phyloP scores from a whole-genome alignment of 140 eudicot genomes.

The Flaveria floridana region DNA sequence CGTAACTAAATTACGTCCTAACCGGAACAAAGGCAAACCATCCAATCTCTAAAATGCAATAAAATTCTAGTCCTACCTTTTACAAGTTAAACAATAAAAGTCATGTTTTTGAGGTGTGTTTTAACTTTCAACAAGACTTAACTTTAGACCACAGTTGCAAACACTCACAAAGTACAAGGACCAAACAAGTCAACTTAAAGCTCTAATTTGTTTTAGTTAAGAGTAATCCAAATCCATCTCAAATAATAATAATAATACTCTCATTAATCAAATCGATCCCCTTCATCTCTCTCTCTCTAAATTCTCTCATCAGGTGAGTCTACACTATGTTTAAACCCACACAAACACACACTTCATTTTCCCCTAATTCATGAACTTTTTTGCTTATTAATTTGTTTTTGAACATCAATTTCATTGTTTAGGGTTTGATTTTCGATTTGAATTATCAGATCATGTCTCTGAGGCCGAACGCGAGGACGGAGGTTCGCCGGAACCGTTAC shows the following conservation, averaged over 20 bases:
- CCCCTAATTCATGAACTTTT: background rate
- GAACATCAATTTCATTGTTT: background rate
- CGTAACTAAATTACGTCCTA: too few species aligned
- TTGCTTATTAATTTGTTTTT: slow-evolving; percentile 13
- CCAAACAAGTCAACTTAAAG: background rate
- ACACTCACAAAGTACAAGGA: background rate
- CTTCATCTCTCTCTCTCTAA: background rate
- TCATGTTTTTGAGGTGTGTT: background rate
- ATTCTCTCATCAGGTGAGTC: slow-evolving; percentile 33
- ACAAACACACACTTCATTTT: slow-evolving; percentile 18
- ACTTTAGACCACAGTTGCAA: background rate
- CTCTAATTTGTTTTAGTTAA: background rate
- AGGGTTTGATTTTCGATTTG: slow-evolving; percentile 28
- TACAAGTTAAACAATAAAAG: background rate
- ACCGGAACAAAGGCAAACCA: too few species aligned
- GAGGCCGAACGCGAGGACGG: slow-evolving; percentile 80
- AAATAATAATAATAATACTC: too few species aligned
- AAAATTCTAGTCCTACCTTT: too few species aligned
- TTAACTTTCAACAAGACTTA: background rate
- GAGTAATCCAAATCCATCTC: too few species aligned
- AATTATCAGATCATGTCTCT: slow-evolving; percentile 56
- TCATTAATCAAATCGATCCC: too few species aligned
- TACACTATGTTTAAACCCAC: background rate
- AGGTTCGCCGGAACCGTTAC: slow-evolving; percentile 90
- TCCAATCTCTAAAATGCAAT: too few species aligned